Evolutionary conservation across 768 basidiomycete species (phyloP).

Genomic region (Trametes punicea): DNA sequence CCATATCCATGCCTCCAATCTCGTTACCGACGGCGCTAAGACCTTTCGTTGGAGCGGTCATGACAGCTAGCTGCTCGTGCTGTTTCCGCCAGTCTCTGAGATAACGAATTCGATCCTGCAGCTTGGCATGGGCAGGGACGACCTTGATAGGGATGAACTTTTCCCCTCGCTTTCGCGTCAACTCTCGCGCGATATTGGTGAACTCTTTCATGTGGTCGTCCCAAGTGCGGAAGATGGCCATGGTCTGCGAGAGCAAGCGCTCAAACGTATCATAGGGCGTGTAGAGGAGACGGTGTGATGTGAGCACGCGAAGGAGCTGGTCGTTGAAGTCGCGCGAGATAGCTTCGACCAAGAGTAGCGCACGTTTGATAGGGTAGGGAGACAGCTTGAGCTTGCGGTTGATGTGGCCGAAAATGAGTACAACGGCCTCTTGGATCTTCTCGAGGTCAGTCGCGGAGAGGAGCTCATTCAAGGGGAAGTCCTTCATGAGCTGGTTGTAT

Average conservation of each 20-base stretch:
- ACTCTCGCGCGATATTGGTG: slow-evolving; percentile 76
- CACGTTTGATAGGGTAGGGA: slow-evolving; percentile 94
- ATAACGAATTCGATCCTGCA: slow-evolving; percentile 86
- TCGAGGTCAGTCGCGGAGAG: slow-evolving; percentile 94
- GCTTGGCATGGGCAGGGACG: slow-evolving; percentile 81
- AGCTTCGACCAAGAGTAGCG: slow-evolving; percentile 94
- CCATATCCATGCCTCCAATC: slow-evolving; percentile 94
- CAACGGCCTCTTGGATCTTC: slow-evolving; percentile 88
- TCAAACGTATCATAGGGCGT: slow-evolving; percentile 95
- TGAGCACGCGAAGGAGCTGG: slow-evolving; percentile 86
- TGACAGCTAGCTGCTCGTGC: slow-evolving; percentile 94
- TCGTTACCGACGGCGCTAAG: slow-evolving; percentile 70
- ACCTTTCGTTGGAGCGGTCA: slow-evolving; percentile 94
- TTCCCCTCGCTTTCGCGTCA: slow-evolving; percentile 84
- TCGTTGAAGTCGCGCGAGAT: slow-evolving; percentile 98
- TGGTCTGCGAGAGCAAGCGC: slow-evolving; percentile 69
- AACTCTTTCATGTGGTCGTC: slow-evolving; percentile 66
- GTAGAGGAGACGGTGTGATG: slow-evolving; percentile 88
- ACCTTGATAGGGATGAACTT: slow-evolving; percentile 98
- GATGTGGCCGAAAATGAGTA: slow-evolving; percentile 87
- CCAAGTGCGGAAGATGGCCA: slow-evolving; percentile 61
- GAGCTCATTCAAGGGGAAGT: slow-evolving; percentile 96
- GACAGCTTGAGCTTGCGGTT: slow-evolving; percentile 95
- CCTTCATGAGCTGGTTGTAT: slow-evolving; percentile 98
- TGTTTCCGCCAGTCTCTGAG: slow-evolving; percentile 92